These are phyloP conservation scores for Komagataella mondaviorum DNA, from an alignment of 805 yeast genomes.

Conservation along the genomic window DNA sequence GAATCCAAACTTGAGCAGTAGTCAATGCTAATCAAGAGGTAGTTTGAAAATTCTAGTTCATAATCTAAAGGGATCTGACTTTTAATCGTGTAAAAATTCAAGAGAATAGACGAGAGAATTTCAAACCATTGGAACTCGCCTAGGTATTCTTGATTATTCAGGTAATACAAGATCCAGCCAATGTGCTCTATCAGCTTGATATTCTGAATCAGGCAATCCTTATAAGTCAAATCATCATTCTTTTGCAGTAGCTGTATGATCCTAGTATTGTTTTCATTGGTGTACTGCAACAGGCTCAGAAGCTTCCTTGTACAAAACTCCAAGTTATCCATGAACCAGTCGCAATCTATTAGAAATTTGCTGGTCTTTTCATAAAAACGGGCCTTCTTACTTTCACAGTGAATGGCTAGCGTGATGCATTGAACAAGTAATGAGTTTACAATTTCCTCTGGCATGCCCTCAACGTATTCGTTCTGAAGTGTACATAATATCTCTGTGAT, in stretches of 20 bases:
- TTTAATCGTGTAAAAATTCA: conserved; percentile 12
- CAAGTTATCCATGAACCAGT: conserved; percentile 20
- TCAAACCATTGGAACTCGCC: conserved; percentile 39
- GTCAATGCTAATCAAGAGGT: background rate
- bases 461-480: conserved; percentile 1
- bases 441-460: conserved; percentile 12
- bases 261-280: conserved; percentile 11
- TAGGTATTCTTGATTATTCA: conserved; percentile 21
- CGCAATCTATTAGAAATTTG: conserved; percentile 11
- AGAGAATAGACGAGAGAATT: conserved; percentile 18
- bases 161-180: conserved; percentile 13
- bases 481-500: conserved; percentile 16
- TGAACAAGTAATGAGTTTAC: conserved; percentile 20
- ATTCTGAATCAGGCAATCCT: conserved; percentile 5
- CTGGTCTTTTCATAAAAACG: conserved; percentile 14
- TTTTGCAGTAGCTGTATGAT: background rate
- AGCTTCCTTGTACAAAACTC: conserved; percentile 36
- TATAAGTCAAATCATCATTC: background rate
- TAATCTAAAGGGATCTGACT: background rate
- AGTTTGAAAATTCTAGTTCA: background rate
- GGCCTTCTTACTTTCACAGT: conserved; percentile 9
- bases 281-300: conserved; percentile 26
- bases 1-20: background rate
- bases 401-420: conserved; percentile 14
- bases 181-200: conserved; percentile 16